Evolutionary conservation across 2,329 filamentous ascomycete genomes (phyloP), one percentile per base, ranked within the genome.

Genomic region (Penicillium sp.): DNA sequence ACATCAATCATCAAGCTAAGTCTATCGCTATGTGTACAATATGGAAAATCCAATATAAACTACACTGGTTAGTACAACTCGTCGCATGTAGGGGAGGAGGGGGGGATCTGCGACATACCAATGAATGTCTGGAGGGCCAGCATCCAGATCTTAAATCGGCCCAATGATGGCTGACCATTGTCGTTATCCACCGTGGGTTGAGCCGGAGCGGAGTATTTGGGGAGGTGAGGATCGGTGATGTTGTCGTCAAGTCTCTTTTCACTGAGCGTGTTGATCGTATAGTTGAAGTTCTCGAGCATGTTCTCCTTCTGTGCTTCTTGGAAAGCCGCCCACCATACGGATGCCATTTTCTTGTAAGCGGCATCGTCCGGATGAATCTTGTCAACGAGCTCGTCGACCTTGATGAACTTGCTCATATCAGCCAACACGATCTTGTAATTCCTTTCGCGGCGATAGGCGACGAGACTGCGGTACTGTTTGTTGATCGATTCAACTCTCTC

Each of bases 321-420:
- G 9, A 69, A 59, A 1, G 65, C 67, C 4, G 55, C 59, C 60
- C 63, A 68, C 67, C 67, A 70, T 0, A 69, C 62, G 1, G 56
- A 55, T 10, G 67, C 66, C 67, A 70, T 70, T 26, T 59, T 48
- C 18, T 48, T 43, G n/a, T 70, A 70, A 10, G 66, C 67, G 2
- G 33, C 3, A 13, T 62, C 64, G 18, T 51, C 57, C 1, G 66
- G 67, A 18, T 70, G 67, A 2, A 59, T 65, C 2, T 49, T 53
- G 39, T 70, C 66, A 0, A 56, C 58, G 2, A 68, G 31, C 13
- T 68, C 58, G 4, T 50, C 42, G 2, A 21, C 9, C 2, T 24
- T 53, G n/a, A 67, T 60, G 16, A 63, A 60, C 2, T 51, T 40
- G 49, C 52, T 57, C 67, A 70, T 70, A 5, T 70, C 67, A 0